Conservation (phyloP, 495 filamentous ascomycete species). For the Clohesyomyces aquaticus region DNA sequence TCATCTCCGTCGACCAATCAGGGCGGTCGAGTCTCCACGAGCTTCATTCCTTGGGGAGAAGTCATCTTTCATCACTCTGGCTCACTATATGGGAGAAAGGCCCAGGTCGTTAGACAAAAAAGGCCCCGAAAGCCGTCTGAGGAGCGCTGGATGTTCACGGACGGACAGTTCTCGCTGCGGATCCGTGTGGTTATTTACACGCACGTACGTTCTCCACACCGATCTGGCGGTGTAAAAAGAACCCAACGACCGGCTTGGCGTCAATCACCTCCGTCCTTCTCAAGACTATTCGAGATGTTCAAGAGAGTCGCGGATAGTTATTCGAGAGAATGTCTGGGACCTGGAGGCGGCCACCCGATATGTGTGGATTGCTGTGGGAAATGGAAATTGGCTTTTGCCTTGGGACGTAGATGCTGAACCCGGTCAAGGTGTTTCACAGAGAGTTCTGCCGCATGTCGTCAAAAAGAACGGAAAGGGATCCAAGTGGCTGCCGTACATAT, state of each 20-base stretch:
- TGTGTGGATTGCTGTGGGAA: too few relatives aligned
- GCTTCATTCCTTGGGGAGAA: slow-evolving; percentile 20
- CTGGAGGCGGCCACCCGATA: too few relatives aligned
- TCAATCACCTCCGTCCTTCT: not conserved
- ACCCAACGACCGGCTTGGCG: not conserved
- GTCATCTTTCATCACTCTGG: slow-evolving; percentile 24
- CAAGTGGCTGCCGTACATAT: too few relatives aligned
- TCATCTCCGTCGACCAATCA: slow-evolving; percentile 28
- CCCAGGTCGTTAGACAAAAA: slow-evolving; percentile 1
- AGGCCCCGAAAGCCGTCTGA: not conserved
- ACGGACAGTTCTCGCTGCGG: not conserved
- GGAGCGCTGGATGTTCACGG: not conserved
- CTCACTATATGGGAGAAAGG: not conserved
- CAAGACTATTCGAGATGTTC: too few relatives aligned
- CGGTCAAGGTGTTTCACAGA: too few relatives aligned
- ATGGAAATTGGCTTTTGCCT: too few relatives aligned
- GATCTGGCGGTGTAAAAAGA: slow-evolving; percentile 23
- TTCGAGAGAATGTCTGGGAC: too few relatives aligned
- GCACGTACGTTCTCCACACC: slow-evolving; percentile 12
- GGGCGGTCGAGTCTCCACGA: slow-evolving; percentile 15
- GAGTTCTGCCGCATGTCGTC: too few relatives aligned
- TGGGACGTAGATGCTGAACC: too few relatives aligned
- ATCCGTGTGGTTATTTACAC: slow-evolving; percentile 5
- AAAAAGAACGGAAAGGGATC: too few relatives aligned
- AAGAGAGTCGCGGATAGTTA: too few relatives aligned